Percentiles rank a stretch among this genome's conserved stretches.
Conservation (phyloP, 768 basidiomycete species). For the Terana coerulea region DNA sequence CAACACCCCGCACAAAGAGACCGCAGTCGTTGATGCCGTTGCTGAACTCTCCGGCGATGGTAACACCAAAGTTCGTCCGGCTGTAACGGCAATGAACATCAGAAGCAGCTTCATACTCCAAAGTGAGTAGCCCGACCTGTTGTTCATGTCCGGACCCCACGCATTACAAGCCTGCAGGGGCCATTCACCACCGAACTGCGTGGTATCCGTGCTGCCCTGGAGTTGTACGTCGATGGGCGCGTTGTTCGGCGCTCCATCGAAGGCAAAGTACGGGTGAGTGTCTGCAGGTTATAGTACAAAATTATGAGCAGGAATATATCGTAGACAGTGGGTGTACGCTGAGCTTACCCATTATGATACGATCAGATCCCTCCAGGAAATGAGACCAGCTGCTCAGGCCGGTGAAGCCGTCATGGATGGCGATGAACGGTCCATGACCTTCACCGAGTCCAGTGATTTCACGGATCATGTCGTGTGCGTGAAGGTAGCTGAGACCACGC, state of each 20-base stretch:
- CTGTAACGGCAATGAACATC: conserved; percentile 23
- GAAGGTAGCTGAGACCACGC: conserved; percentile 48
- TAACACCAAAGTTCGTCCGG: conserved; percentile 57
- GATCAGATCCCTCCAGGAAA: conserved; percentile 35
- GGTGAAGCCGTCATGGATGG: conserved; percentile 52
- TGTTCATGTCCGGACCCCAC: conserved; percentile 44
- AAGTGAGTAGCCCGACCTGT: too few relatives aligned
- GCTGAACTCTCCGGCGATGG: conserved; percentile 72
- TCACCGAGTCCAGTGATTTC: conserved; percentile 68
- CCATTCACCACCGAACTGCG: conserved; percentile 25
- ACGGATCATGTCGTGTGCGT: conserved; percentile 62
- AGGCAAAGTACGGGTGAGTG: conserved; percentile 46
- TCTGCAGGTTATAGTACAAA: too few relatives aligned
- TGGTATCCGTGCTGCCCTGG: conserved; percentile 27
- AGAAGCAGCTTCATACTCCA: too few relatives aligned
- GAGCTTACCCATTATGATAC: conserved; percentile 39
- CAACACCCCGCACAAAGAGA: conserved; percentile 37
- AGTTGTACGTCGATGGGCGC: conserved; percentile 38
- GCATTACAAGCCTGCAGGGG: conserved; percentile 36
- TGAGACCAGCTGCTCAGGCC: conserved; percentile 38
- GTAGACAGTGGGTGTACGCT: background rate
- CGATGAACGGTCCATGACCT: conserved; percentile 56
- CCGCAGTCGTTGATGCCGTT: conserved; percentile 65
- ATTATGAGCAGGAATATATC: background rate
- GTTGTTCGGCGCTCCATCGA: conserved; percentile 27